Evolutionary conservation across 129 eudicot genomes (phyloP).

Genomic region (Dittrichia graveolens): DNA sequence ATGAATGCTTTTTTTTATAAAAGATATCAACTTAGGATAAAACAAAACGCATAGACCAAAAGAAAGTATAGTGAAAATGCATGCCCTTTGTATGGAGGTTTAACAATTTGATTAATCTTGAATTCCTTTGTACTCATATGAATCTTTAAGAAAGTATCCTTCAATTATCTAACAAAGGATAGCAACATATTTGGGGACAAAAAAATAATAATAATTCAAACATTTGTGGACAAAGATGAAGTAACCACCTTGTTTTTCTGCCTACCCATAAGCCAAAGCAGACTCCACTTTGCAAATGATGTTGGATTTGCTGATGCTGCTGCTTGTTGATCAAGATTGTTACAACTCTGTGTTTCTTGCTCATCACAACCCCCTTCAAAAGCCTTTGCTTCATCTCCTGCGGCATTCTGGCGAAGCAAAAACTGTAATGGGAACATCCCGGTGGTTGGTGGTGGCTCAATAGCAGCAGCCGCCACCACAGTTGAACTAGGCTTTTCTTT

Average conservation of each 20-base stretch:
- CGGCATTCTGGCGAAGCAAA: slow-evolving; percentile 40
- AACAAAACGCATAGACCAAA: slow-evolving; percentile 19
- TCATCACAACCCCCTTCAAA: slow-evolving; percentile 56
- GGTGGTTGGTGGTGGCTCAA: slow-evolving; percentile 43
- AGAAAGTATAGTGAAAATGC: slow-evolving; percentile 17
- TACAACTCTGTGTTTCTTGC: slow-evolving; percentile 55
- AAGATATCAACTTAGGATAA: neutral
- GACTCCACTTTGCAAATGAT: slow-evolving; percentile 68
- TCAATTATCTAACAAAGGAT: slow-evolving; percentile 23
- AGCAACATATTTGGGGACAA: slow-evolving; percentile 33
- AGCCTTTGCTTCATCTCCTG: slow-evolving; percentile 34
- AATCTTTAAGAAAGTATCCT: slow-evolving; percentile 26
- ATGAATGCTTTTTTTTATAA: too few relatives aligned
- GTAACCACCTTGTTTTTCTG: slow-evolving; percentile 74
- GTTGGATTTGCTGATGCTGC: slow-evolving; percentile 42
- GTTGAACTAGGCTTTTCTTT: slow-evolving; percentile 47
- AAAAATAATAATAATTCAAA: slow-evolving; percentile 39
- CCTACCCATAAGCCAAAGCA: slow-evolving; percentile 82
- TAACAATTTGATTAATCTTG: slow-evolving; percentile 23
- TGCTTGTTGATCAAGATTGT: slow-evolving; percentile 55
- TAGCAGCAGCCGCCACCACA: slow-evolving; percentile 7
- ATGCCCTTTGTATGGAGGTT: slow-evolving; percentile 13
- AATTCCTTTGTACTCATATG: slow-evolving; percentile 28
- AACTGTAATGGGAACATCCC: slow-evolving; percentile 63
- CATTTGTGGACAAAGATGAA: slow-evolving; percentile 49